Conservation (phyloP, 805 yeast genomes). For the Cyberlindnera samutprakarnensis region DNA sequence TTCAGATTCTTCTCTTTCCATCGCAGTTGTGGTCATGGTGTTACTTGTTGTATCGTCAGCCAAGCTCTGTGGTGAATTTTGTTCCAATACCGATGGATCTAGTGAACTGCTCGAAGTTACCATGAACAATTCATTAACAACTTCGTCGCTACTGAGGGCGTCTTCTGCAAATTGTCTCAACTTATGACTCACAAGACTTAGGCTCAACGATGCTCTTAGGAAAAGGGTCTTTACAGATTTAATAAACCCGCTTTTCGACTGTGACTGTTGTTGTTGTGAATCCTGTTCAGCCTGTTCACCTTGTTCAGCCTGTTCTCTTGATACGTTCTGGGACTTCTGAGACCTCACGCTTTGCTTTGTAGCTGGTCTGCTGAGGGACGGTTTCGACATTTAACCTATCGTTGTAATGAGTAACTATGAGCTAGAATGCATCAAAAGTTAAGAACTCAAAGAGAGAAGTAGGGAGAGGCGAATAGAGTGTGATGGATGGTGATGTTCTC, state of each 20-base stretch:
- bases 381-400: too few relatives aligned
- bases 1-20: conserved; percentile 6
- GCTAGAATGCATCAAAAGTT: too few relatives aligned
- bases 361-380: too few relatives aligned
- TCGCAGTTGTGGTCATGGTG: not conserved
- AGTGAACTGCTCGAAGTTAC: conserved; percentile 28
- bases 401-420: too few relatives aligned
- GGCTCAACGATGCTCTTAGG: conserved; percentile 30
- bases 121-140: conserved; percentile 42
- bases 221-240: conserved; percentile 26
- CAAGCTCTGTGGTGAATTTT: conserved; percentile 1
- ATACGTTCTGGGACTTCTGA: too few relatives aligned
- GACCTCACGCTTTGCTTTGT: too few relatives aligned
- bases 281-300: conserved; percentile 4
- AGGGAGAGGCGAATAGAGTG: too few relatives aligned
- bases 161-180: conserved; percentile 41
- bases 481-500: too few relatives aligned
- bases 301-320: too few relatives aligned
- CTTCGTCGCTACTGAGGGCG: conserved; percentile 40
- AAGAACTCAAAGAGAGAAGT: too few relatives aligned
- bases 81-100: conserved; percentile 22
- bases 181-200: conserved; percentile 28
- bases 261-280: conserved; percentile 1
- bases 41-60: not conserved
- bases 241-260: conserved; percentile 1